A percentile compares a stretch with the other conserved stretches of the same genome.
phyloP scores from a whole-genome alignment of 2,329 filamentous ascomycete genomes.

The Cercospora sp. region DNA sequence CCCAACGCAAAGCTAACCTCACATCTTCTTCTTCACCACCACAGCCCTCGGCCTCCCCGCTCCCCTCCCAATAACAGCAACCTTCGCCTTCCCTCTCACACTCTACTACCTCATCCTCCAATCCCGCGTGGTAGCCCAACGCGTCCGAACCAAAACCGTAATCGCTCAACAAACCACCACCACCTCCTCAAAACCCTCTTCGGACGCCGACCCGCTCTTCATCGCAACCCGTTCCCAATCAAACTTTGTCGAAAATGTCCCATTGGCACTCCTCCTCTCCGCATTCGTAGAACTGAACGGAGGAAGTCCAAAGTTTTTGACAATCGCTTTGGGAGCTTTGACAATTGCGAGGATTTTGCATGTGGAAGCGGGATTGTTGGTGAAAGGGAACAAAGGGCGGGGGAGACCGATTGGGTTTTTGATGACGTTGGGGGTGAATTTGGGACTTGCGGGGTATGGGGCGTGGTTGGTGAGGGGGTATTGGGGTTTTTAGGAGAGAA shows the following conservation, averaged over 20 bases:
- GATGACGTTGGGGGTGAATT: constrained; percentile 6
- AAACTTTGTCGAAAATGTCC: constrained; percentile 26
- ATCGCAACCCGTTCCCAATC: constrained; percentile 19
- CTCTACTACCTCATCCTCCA: constrained; percentile 26
- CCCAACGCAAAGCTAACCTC: not conserved
- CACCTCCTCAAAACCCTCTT: not conserved
- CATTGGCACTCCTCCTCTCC: constrained; percentile 19
- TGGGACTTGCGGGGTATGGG: constrained; percentile 18
- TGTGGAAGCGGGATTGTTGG: constrained; percentile 18
- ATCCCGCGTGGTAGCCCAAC: constrained; percentile 18
- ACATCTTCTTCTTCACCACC: not conserved
- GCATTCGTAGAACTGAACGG: constrained; percentile 19
- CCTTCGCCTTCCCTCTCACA: constrained; percentile 23
- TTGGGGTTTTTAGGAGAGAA: constrained; percentile 17
- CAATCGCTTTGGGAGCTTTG: constrained; percentile 11
- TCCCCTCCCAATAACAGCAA: constrained; percentile 19
- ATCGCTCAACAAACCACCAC: constrained; percentile 8
- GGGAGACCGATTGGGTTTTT: constrained; percentile 23
- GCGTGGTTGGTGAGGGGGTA: constrained; percentile 16
- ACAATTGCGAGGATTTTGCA: constrained; percentile 17
- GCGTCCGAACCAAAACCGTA: constrained; percentile 14
- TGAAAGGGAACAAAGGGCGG: not conserved
- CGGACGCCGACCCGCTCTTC: constrained; percentile 14
- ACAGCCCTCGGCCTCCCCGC: constrained; percentile 9
- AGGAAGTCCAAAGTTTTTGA: constrained; percentile 18